Percentiles rank a stretch among this genome's conserved stretches.
phyloP scores from a whole-genome alignment of 2,329 filamentous ascomycete genomes.

The Neofusicoccum cordaticola region DNA sequence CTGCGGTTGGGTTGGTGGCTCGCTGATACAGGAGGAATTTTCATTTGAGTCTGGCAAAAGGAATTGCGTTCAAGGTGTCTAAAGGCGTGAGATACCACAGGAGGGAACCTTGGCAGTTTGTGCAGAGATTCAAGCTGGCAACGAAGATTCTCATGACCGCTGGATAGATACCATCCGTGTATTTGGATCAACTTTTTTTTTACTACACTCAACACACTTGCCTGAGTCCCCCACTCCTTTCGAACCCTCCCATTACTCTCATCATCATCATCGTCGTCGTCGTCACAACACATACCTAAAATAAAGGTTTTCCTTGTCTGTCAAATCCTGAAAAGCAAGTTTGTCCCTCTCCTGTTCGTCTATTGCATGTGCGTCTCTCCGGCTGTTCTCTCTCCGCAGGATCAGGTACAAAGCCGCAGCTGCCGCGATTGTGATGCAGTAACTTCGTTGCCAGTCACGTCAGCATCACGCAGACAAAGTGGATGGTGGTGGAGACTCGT shows the following conservation, averaged over 20 bases:
- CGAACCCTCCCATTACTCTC: constrained; percentile 21
- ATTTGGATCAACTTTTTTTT: constrained; percentile 15
- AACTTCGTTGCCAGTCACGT: constrained; percentile 42
- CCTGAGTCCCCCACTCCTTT: constrained; percentile 3
- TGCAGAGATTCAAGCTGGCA: background rate
- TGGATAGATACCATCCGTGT: constrained; percentile 4
- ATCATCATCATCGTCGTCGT: background rate
- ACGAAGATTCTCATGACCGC: constrained; percentile 13
- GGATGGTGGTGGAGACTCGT: background rate
- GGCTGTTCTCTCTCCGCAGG: constrained; percentile 58
- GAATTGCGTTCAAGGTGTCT: background rate
- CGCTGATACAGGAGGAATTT: background rate
- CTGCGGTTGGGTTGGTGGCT: background rate
- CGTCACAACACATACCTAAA: constrained; percentile 59
- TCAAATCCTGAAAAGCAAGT: constrained; percentile 65
- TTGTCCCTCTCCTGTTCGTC: constrained; percentile 63
- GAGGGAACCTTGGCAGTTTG: background rate
- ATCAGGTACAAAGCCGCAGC: constrained; percentile 58
- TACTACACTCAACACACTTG: background rate
- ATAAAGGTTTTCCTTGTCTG: constrained; percentile 66
- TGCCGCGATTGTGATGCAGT: constrained; percentile 64
- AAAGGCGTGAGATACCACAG: constrained; percentile 10
- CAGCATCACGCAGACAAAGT: background rate
- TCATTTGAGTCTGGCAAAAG: background rate
- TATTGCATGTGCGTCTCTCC: constrained; percentile 46